A percentile compares a stretch with the other conserved stretches of the same genome.
These are phyloP conservation scores for Fusarium sambucinum DNA, from an alignment of 2,329 filamentous ascomycete species.

Conservation along the genomic window DNA sequence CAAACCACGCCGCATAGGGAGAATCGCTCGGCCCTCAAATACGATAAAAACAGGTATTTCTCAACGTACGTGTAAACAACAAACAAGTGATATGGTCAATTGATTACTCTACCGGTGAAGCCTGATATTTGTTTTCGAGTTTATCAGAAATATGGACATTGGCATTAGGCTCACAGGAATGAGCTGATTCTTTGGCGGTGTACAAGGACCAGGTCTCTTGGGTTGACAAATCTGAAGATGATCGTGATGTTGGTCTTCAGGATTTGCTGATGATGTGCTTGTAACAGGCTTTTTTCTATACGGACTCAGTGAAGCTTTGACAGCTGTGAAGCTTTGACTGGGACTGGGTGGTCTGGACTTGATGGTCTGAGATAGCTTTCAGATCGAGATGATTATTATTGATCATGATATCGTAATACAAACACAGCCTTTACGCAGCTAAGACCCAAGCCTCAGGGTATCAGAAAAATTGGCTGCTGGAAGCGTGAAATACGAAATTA, in stretches of 20 bases:
- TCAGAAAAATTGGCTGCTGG: too few species aligned
- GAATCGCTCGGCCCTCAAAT: background rate
- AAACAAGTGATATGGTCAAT: background rate
- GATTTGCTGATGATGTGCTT: constrained; percentile 4
- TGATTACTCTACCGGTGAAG: constrained; percentile 20
- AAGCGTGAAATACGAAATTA: too few species aligned
- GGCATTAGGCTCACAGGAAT: background rate
- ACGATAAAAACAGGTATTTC: constrained; percentile 17
- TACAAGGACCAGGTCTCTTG: constrained; percentile 8
- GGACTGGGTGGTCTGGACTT: background rate
- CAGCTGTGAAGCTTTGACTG: background rate
- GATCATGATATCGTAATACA: background rate
- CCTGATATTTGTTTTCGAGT: background rate
- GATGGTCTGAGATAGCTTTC: background rate
- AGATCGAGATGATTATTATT: background rate
- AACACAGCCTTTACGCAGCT: background rate
- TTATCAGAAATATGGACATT: background rate
- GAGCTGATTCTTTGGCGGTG: constrained; percentile 8
- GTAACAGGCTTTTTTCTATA: background rate
- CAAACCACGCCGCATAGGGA: background rate
- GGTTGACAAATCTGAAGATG: background rate
- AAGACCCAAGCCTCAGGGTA: too few species aligned
- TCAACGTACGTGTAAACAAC: constrained; percentile 3
- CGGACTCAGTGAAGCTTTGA: constrained; percentile 18
- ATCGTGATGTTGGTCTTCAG: constrained; percentile 7